Base-by-base conservation (phyloP, 31 red algal genomes). In the Odonthalia washingtoniensis region DNA sequence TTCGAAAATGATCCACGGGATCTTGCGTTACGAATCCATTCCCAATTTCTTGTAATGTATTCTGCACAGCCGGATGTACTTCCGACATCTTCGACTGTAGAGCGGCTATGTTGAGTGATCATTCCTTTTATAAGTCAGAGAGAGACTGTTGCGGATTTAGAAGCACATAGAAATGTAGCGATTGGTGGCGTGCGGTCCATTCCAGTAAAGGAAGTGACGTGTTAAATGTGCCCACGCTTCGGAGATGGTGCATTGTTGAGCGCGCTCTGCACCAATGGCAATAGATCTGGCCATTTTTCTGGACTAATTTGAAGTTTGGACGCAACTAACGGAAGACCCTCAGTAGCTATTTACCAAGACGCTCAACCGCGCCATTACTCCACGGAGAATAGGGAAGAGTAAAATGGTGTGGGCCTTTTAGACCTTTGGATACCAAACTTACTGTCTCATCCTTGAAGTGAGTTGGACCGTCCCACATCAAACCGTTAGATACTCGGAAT, bases 391-490 rank as follows among this genome's bases (percentile, higher is more conserved):
- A 77, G 5, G 16, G 74, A 6, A 77, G 39, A 9, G 74, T 77
- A 36, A 77, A 77, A 28, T 77, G 74, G 12, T 77, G 74, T 49
- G 12, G 74, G 39, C 9, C 42, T 9, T 77, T 43, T 18, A 77
- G 37, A 28, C 12, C 74, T 6, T 49, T 27, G 43, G 74, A 77
- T 44, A 77, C 66, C 9, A 57, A 21, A 62, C 82, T 65, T 21
- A 85, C 40, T 6, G 67, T 74, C 67, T 73, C 82, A 30, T 85
- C 46, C 49, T 85, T 85, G 65, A 85, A 85, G 9, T 85, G 65
- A 5, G 69, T 74, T 18, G 68, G 68, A 40, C 40, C 82, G 34
- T 85, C 82, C 2, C 53, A 82, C 60, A 82, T 82, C 2, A 67
- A 40, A 27, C 78, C 78, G 40, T 82, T 67, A 12, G 78, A 40